Evolutionary conservation across 768 basidiomycete species (phyloP).

Genomic region (Coprinopsis sp.): DNA sequence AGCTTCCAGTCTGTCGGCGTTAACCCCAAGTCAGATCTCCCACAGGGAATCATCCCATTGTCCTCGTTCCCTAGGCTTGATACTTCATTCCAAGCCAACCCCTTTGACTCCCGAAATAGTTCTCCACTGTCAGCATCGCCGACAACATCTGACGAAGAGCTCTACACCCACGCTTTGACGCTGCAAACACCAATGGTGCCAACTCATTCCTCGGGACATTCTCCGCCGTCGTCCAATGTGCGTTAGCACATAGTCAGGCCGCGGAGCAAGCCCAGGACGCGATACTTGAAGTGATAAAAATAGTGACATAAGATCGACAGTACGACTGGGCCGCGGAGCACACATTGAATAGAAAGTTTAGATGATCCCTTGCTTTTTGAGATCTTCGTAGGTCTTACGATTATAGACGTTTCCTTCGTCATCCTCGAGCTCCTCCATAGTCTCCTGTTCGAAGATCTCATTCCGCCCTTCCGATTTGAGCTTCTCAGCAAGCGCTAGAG

Average conservation of each 20-base stretch:
- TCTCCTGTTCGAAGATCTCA: conserved; percentile 90
- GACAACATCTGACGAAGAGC: conserved; percentile 81
- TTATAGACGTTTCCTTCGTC: conserved; percentile 99
- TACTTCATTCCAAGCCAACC: conserved; percentile 43
- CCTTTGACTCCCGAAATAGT: conserved; percentile 66
- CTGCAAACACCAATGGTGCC: conserved; percentile 69
- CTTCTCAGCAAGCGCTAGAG: conserved; percentile 94
- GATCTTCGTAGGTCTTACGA: conserved; percentile 94
- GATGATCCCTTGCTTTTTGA: conserved; percentile 93
- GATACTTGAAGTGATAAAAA: too few species aligned
- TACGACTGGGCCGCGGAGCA: not conserved
- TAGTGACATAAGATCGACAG: not conserved
- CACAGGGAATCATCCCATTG: conserved; percentile 49
- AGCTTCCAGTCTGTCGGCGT: not conserved
- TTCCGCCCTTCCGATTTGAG: conserved; percentile 95
- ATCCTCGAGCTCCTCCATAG: conserved; percentile 97
- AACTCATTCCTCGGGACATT: conserved; percentile 36
- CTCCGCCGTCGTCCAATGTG: conserved; percentile 31
- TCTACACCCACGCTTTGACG: conserved; percentile 70
- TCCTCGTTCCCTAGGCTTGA: conserved; percentile 34
- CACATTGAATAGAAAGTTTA: conserved; percentile 24
- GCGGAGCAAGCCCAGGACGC: too few species aligned
- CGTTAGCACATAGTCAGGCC: too few species aligned
- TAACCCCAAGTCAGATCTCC: conserved; percentile 39
- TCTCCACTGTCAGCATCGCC: conserved; percentile 71